A percentile compares a stretch with the other conserved stretches of the same genome.
These are phyloP conservation scores for Phytophthora pistaciae DNA, from an alignment of 352 stramenopile species.

Conservation along the genomic window DNA sequence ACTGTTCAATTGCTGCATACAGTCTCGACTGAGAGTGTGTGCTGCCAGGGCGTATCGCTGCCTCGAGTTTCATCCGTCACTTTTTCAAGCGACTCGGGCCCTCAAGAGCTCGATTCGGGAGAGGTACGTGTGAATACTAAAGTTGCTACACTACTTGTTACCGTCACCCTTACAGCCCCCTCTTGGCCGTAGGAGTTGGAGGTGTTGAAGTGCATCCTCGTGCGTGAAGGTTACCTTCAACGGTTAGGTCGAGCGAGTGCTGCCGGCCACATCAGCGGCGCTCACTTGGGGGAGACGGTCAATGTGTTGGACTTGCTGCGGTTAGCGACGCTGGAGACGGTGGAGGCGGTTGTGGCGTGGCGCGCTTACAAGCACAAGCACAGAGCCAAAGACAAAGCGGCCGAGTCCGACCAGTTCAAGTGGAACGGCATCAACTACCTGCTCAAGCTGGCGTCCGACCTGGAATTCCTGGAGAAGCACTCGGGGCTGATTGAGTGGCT, in stretches of 20 bases:
- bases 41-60: slow-evolving; percentile 31
- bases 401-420: slow-evolving; percentile 58
- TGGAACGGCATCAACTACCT: slow-evolving; percentile 95
- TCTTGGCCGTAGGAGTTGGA: slow-evolving; percentile 74
- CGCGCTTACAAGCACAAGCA: slow-evolving; percentile 44
- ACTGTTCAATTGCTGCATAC: not conserved
- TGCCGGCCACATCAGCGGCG: slow-evolving; percentile 49
- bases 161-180: too few species aligned
- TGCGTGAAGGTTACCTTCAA: slow-evolving; percentile 90
- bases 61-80: slow-evolving; percentile 52
- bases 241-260: slow-evolving; percentile 64
- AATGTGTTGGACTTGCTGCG: slow-evolving; percentile 91
- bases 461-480: slow-evolving; percentile 91
- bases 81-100: slow-evolving; percentile 32
- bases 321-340: slow-evolving; percentile 87
- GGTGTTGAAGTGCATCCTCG: slow-evolving; percentile 89
- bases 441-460: slow-evolving; percentile 89
- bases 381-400: not conserved
- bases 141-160: too few species aligned
- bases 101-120: slow-evolving; percentile 52
- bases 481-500: slow-evolving; percentile 83
- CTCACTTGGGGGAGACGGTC: slow-evolving; percentile 74
- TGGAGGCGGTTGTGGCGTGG: slow-evolving; percentile 87
- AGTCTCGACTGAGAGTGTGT: not conserved
- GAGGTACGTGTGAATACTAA: slow-evolving; percentile 41